These are phyloP conservation scores for Terfezia claveryi DNA, from an alignment of 495 filamentous ascomycete genomes.

Conservation along the genomic window DNA sequence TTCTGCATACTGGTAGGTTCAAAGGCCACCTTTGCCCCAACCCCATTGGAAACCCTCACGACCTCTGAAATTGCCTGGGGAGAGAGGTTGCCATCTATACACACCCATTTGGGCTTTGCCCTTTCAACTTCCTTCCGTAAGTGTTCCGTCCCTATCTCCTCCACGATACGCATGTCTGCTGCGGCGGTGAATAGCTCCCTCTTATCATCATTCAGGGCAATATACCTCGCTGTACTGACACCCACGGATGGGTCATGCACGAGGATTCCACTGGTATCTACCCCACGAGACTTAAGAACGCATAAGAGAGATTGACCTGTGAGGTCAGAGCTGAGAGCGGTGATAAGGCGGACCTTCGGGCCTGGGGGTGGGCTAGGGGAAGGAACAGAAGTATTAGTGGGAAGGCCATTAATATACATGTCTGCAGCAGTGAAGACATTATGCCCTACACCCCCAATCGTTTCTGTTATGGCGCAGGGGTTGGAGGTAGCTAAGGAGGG, in stretches of 20 bases:
- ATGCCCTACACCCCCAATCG: conserved; percentile 80
- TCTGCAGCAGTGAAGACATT: conserved; percentile 33
- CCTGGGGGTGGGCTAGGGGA: conserved; percentile 38
- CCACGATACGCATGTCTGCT: conserved; percentile 84
- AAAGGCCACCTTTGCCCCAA: conserved; percentile 34
- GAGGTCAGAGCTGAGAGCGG: conserved; percentile 30
- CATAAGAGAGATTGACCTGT: conserved; percentile 48
- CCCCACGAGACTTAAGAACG: conserved; percentile 35
- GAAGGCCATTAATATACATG: conserved; percentile 26
- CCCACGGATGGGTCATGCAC: conserved; percentile 27
- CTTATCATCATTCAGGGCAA: conserved; percentile 63
- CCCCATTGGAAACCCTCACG: not conserved
- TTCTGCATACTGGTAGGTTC: conserved; percentile 83
- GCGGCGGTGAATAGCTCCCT: conserved; percentile 71
- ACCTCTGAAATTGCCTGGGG: conserved; percentile 3
- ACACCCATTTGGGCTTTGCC: conserved; percentile 3
- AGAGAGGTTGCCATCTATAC: conserved; percentile 13
- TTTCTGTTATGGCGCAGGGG: conserved; percentile 52
- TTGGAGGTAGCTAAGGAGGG: conserved; percentile 69
- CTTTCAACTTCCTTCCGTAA: not conserved
- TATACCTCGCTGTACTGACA: conserved; percentile 60
- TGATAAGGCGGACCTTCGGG: conserved; percentile 20
- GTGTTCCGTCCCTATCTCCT: conserved; percentile 22
- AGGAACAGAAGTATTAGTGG: not conserved
- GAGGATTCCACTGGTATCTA: conserved; percentile 41